phyloP scores from a whole-genome alignment of 352 stramenopile species.

The Paralagenidium karlingii region DNA sequence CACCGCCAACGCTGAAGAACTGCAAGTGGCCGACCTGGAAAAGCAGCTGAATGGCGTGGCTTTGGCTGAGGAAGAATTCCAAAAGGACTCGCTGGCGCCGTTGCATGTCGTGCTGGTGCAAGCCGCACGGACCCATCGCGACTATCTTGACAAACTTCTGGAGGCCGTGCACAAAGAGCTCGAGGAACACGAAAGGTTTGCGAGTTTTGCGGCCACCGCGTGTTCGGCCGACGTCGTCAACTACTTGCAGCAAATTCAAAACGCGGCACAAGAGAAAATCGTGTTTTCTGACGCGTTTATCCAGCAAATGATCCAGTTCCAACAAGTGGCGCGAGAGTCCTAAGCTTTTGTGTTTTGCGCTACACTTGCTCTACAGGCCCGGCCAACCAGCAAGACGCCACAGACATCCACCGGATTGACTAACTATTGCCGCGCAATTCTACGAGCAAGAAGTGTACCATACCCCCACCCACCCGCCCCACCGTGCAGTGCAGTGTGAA shows the following conservation, averaged over 20 bases:
- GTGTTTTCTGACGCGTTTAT: slow-evolving; percentile 78
- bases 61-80: not conserved
- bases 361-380: no score
- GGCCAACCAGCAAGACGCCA: no score
- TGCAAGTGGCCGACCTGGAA: not conserved
- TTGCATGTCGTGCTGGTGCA: slow-evolving; percentile 46
- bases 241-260: slow-evolving; percentile 79
- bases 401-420: no score
- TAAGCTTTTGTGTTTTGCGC: no score
- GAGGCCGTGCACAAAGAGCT: slow-evolving; percentile 53
- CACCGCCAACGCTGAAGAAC: not conserved
- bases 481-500: no score
- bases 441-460: no score
- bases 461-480: no score
- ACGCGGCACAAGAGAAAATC: slow-evolving; percentile 78
- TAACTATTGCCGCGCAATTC: no score
- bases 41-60: not conserved
- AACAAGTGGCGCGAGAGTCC: slow-evolving; percentile 66
- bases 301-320: slow-evolving; percentile 70
- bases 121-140: slow-evolving; percentile 49
- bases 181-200: slow-evolving; percentile 65
- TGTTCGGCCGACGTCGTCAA: slow-evolving; percentile 75
- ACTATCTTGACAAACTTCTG: slow-evolving; percentile 56
- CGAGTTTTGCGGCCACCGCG: slow-evolving; percentile 54
- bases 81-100: slow-evolving; percentile 14